These are phyloP conservation scores for Chlamydomonas applanata DNA, from an alignment of 139 green algal genomes.

Conservation along the genomic window DNA sequence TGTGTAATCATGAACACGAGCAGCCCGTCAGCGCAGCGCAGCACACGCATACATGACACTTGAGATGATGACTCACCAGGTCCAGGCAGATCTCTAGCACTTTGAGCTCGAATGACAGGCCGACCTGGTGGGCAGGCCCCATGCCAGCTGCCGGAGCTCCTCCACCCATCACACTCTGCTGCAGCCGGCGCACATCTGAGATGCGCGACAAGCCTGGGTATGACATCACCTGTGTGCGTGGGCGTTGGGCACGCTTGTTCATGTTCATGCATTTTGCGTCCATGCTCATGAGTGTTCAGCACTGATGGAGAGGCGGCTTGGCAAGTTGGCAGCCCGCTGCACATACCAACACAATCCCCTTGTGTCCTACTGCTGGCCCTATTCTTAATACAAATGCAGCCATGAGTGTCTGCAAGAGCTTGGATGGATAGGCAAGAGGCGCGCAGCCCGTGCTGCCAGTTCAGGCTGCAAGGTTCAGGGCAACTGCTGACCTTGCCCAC, in stretches of 20 bases:
- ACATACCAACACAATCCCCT: background rate
- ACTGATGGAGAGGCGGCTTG: too few relatives aligned
- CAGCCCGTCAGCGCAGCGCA: background rate
- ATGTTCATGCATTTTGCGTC: too few relatives aligned
- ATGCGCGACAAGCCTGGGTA: slow-evolving; percentile 17
- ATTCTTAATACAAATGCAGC: too few relatives aligned
- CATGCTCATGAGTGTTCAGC: too few relatives aligned
- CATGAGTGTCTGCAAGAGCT: too few relatives aligned
- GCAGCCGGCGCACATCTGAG: background rate
- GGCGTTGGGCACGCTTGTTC: too few relatives aligned
- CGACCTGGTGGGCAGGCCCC: background rate
- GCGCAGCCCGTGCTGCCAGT: too few relatives aligned
- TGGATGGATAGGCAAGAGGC: too few relatives aligned
- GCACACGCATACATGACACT: background rate
- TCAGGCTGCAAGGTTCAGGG: background rate
- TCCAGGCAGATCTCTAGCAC: slow-evolving; percentile 38
- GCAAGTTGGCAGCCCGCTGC: background rate
- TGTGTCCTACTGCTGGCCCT: background rate
- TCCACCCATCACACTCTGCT: background rate
- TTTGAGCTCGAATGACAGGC: slow-evolving; percentile 44
- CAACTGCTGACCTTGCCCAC: slow-evolving; percentile 1
- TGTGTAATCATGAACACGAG: too few relatives aligned
- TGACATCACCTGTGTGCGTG: background rate
- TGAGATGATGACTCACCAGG: slow-evolving; percentile 8
- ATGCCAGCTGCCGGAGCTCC: slow-evolving; percentile 14